Evolutionary conservation across 768 basidiomycete genomes (phyloP).

Genomic region (Lentinula guzmanii): DNA sequence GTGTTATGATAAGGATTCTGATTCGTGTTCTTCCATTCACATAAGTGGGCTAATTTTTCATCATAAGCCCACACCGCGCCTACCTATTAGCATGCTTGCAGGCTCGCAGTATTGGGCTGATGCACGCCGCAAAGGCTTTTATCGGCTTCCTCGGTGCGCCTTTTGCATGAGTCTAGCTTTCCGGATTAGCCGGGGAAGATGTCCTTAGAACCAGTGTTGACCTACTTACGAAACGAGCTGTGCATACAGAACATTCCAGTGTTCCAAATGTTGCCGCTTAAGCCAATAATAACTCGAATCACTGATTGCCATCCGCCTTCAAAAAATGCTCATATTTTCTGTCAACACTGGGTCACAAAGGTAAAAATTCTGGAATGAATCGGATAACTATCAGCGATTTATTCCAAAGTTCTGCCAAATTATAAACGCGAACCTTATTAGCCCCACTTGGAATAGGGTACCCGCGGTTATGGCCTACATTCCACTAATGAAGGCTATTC

Average conservation of each 20-base stretch:
- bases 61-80: not conserved
- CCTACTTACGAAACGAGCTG: not conserved
- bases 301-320: slow-evolving; percentile 1
- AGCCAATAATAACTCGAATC: not conserved
- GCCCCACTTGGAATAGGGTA: not conserved
- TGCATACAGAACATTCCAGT: not conserved
- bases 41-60: no score
- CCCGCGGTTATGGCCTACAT: not conserved
- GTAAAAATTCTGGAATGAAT: not conserved
- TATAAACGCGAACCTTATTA: not conserved
- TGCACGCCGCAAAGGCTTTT: not conserved
- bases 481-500: not conserved
- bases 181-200: not conserved
- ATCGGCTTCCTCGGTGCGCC: not conserved
- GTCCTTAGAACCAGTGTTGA: not conserved
- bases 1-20: no score
- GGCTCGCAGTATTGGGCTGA: not conserved
- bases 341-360: not conserved
- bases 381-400: not conserved
- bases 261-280: not conserved
- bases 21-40: no score
- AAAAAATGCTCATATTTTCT: not conserved
- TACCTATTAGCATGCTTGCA: not conserved
- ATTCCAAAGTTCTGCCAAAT: not conserved
- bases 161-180: not conserved